Percentiles rank a stretch among this genome's conserved stretches.
phyloP scores from a whole-genome alignment of 2,329 filamentous ascomycete genomes.

The Fusarium sp. region DNA sequence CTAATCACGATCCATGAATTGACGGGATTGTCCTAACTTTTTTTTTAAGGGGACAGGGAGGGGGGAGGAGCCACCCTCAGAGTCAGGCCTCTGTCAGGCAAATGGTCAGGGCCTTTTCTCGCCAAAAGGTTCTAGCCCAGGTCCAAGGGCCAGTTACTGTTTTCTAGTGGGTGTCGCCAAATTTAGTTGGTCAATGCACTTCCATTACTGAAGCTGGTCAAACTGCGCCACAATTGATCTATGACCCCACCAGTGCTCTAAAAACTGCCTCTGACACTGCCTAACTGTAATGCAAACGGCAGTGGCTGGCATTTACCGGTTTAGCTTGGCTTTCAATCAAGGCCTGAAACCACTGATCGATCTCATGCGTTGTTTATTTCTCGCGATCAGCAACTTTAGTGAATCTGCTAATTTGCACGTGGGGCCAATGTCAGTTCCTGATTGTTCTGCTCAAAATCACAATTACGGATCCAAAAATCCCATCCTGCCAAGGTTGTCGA shows the following conservation, averaged over 20 bases:
- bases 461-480: not conserved
- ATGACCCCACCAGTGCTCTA: not conserved
- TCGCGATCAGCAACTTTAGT: not conserved
- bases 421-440: not conserved
- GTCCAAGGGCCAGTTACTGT: not conserved
- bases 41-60: not conserved
- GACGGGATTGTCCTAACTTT: not conserved
- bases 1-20: constrained; percentile 4
- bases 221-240: constrained; percentile 1
- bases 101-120: not conserved
- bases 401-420: not conserved
- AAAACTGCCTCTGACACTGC: not conserved
- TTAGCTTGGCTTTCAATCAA: not conserved
- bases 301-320: not conserved
- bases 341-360: not conserved
- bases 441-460: not conserved
- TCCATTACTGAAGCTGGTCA: not conserved
- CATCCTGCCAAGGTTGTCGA: not conserved
- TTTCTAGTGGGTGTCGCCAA: not conserved
- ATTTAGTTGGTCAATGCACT: constrained; percentile 2
- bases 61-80: not conserved
- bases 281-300: not conserved
- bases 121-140: not conserved
- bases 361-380: not conserved
- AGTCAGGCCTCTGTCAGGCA: not conserved